Base-by-base conservation (phyloP, 306 rosid genomes). In the Rosa rugosa region DNA sequence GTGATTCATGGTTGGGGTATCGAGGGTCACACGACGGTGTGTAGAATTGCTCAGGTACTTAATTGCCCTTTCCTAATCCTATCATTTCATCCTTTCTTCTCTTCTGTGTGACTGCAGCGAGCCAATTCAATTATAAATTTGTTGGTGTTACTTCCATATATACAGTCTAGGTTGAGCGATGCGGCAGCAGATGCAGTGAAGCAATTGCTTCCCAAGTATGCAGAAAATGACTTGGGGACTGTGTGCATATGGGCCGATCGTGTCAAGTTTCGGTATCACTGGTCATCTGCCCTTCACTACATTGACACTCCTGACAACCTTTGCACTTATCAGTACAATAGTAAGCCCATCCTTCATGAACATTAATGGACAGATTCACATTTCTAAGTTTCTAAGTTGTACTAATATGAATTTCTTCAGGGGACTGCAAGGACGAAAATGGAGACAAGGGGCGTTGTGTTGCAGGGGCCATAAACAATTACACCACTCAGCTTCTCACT, bases 261-360 rank as follows among this genome's bases (percentile, higher is more conserved):
- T 64, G 77, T 94, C 18, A 88, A 81, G 72, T 78, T 82, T 69
- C 79, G 57, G 3, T 89, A 70, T 65, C 94, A 71, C 1, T 94
- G 98, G 98, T 92, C 98, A 6, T 74, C 96, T 68, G 79, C 97
- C 34, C 89, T 94, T 77, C 98, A 94, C 75, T 94, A 49, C 79
- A 83, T 90, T 40, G 75, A 94, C 75, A 94, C 97, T 81, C 98
- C 97, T 9, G 91, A 94, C 1, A 25, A 50, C 9, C 83, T 84
- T 27, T 94, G 98, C 86, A 82, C 31, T 23, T 94, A 83, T 84
- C 74, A 86, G 36, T 74, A 87, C 47, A 31, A 23, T 5, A 90
- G 98, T 92, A 78, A 73, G 80, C 84, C 51, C 42, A 80, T 66
- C 65, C n/a, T 16, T 46, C 11, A 16, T 31, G 18, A 53, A 68